Percentiles rank a stretch among this genome's conserved stretches.
These are phyloP conservation scores for Boletus speciosus DNA, from an alignment of 768 basidiomycete genomes.

Conservation along the genomic window DNA sequence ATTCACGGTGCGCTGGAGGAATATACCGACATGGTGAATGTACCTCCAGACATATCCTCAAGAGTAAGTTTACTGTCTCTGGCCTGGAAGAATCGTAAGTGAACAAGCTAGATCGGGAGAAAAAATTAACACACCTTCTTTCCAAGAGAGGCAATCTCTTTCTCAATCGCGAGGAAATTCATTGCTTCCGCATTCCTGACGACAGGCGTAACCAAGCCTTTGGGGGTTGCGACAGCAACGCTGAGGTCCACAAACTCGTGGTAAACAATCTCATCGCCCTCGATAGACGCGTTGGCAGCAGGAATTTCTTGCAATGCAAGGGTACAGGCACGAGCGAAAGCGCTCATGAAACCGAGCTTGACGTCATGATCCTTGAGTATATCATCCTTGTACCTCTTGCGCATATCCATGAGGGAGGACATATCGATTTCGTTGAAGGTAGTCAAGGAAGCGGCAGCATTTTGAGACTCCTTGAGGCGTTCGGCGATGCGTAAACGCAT, in stretches of 20 bases:
- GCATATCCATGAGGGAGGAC: slow-evolving; percentile 92
- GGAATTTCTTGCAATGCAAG: slow-evolving; percentile 91
- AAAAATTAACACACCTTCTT: slow-evolving; percentile 60
- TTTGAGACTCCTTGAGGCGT: slow-evolving; percentile 97
- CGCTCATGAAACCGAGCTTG: slow-evolving; percentile 98
- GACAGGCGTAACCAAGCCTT: slow-evolving; percentile 95
- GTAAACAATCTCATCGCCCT: slow-evolving; percentile 92
- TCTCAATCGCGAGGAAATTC: slow-evolving; percentile 89
- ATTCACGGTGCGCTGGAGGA: background rate
- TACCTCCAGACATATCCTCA: slow-evolving; percentile 97
- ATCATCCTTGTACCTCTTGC: slow-evolving; percentile 89
- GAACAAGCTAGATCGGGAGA: slow-evolving; percentile 2
- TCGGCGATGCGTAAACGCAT: slow-evolving; percentile 98
- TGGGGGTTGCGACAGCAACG: slow-evolving; percentile 95
- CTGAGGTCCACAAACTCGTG: slow-evolving; percentile 89
- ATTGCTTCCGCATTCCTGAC: slow-evolving; percentile 86
- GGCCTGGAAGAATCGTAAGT: slow-evolving; percentile 45
- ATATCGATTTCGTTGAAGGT: slow-evolving; percentile 99
- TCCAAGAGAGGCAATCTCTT: slow-evolving; percentile 85
- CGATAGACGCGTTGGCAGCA: slow-evolving; percentile 90
- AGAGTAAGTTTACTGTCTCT: slow-evolving; percentile 90
- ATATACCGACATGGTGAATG: slow-evolving; percentile 89
- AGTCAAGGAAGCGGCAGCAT: slow-evolving; percentile 92
- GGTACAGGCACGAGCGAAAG: slow-evolving; percentile 84
- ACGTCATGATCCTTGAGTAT: slow-evolving; percentile 89